Conservation (phyloP, 208 protist genomes). For the Crithidia mellificae region DNA sequence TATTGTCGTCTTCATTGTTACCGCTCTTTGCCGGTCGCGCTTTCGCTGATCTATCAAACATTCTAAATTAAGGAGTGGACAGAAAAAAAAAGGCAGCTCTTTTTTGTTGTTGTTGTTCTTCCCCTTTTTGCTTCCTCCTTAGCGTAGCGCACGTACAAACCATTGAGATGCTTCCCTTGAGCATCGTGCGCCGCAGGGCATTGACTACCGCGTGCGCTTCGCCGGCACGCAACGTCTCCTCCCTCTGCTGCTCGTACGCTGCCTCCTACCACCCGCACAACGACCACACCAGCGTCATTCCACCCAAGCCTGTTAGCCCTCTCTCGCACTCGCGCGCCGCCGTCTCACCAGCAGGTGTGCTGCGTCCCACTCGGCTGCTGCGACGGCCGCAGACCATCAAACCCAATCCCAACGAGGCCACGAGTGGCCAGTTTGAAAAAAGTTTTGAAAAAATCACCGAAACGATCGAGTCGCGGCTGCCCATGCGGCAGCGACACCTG, state of each 20-base stretch:
- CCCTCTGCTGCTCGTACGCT: neutral
- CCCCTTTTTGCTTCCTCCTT: too few species aligned
- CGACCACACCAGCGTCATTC: too few species aligned
- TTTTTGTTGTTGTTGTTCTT: too few species aligned
- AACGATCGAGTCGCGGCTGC: slow-evolving; percentile 59
- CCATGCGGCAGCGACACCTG: slow-evolving; percentile 62
- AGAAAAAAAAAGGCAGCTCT: too few species aligned
- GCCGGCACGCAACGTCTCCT: neutral
- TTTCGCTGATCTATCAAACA: too few species aligned
- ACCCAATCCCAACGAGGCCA: slow-evolving; percentile 70
- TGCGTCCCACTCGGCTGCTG: slow-evolving; percentile 35
- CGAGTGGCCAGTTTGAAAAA: slow-evolving; percentile 71
- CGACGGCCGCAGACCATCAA: slow-evolving; percentile 73
- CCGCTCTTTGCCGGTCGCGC: too few species aligned
- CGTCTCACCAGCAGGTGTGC: neutral
- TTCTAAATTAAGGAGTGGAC: too few species aligned
- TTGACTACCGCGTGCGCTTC: neutral
- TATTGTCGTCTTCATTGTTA: too few species aligned
- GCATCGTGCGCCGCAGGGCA: neutral
- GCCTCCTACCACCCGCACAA: too few species aligned
- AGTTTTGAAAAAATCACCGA: slow-evolving; percentile 84
- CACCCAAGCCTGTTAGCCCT: too few species aligned
- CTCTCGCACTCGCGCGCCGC: too few species aligned
- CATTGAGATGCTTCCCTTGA: slow-evolving; percentile 2
- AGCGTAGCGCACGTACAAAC: too few species aligned